Percentiles rank a stretch among this genome's conserved stretches.
Evolutionary conservation across 2,329 filamentous ascomycete species (phyloP).

Genomic region (Paecilomyces fulvus): DNA sequence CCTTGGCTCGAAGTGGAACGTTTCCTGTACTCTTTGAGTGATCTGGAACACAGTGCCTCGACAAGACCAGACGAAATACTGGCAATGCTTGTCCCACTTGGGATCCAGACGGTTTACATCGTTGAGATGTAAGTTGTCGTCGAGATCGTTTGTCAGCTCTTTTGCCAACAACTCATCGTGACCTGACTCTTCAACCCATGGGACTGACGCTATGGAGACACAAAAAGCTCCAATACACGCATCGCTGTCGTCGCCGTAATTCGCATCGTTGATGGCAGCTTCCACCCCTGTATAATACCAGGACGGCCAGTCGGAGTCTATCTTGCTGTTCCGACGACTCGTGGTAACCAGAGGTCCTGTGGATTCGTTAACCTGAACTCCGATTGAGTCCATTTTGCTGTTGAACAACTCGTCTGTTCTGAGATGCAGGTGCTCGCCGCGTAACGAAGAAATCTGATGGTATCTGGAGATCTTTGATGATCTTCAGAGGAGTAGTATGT

Average conservation of each 20-base stretch:
- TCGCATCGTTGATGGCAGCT: not conserved
- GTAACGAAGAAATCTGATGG: too few species aligned
- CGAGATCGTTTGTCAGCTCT: not conserved
- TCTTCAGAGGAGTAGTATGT: too few species aligned
- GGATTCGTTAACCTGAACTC: not conserved
- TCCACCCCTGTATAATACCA: not conserved
- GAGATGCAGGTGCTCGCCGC: too few species aligned
- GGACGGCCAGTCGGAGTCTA: not conserved
- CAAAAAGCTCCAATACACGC: not conserved
- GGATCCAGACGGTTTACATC: too few species aligned
- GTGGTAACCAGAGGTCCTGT: not conserved
- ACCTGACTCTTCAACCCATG: too few species aligned
- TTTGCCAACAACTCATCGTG: not conserved
- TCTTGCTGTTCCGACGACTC: not conserved
- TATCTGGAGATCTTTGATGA: too few species aligned
- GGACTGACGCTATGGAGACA: too few species aligned
- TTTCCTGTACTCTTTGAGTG: constrained; percentile 7
- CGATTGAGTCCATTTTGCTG: too few species aligned
- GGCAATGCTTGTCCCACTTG: constrained; percentile 1
- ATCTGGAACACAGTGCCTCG: constrained; percentile 8
- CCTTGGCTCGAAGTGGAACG: constrained; percentile 8
- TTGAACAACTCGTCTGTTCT: too few species aligned
- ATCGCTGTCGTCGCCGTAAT: not conserved
- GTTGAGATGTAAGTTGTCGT: too few species aligned
- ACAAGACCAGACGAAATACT: constrained; percentile 11